Percentiles rank a stretch among this genome's conserved stretches.
Conservation (phyloP, 2,329 filamentous ascomycete genomes). For the Fonsecaea monophora region DNA sequence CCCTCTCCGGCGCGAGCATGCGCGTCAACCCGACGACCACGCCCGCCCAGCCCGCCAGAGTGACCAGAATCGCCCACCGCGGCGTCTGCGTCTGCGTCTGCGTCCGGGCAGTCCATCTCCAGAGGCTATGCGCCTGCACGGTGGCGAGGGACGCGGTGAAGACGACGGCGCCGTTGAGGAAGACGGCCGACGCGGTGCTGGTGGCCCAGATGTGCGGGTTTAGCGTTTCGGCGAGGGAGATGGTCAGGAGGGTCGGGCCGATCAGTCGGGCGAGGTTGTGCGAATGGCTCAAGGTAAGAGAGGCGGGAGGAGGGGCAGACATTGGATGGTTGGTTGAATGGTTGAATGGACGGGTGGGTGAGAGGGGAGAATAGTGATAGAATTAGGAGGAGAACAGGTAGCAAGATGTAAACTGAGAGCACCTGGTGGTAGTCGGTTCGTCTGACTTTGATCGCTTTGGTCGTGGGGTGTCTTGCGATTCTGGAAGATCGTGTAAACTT, state of each 20-base stretch:
- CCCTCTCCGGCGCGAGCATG: slow-evolving; percentile 23
- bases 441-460: too few species aligned
- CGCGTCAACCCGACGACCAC: slow-evolving; percentile 15
- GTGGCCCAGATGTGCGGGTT: slow-evolving; percentile 23
- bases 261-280: slow-evolving; percentile 19
- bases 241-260: slow-evolving; percentile 17
- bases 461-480: too few species aligned
- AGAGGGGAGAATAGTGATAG: too few species aligned
- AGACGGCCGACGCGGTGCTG: slow-evolving; percentile 15
- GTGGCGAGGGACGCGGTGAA: slow-evolving; percentile 18
- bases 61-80: slow-evolving; percentile 19
- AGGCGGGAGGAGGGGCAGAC: background rate
- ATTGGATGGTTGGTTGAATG: too few species aligned
- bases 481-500: too few species aligned
- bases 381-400: too few species aligned
- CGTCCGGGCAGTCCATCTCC: background rate
- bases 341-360: too few species aligned
- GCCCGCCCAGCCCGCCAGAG: slow-evolving; percentile 16
- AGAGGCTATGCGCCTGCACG: slow-evolving; percentile 16
- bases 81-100: too few species aligned
- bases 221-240: slow-evolving; percentile 8
- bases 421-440: too few species aligned
- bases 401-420: too few species aligned
- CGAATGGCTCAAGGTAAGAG: background rate
- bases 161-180: slow-evolving; percentile 23